phyloP scores from a whole-genome alignment of 768 basidiomycete genomes.

The Suillus plorans region DNA sequence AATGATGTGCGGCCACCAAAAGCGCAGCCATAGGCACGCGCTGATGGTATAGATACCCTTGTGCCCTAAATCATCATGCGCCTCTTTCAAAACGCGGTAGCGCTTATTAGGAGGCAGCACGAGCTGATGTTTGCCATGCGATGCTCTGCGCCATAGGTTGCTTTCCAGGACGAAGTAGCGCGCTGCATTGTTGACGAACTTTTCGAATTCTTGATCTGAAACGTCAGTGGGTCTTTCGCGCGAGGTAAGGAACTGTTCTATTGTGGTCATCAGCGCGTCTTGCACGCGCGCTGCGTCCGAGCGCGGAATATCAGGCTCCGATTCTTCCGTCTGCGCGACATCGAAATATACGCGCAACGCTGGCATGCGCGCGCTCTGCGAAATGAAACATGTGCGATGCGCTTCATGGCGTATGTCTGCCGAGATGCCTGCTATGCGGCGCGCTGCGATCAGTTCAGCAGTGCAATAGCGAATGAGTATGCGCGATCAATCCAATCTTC shows the following conservation, averaged over 20 bases:
- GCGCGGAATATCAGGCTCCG: too few species aligned
- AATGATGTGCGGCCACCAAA: conserved; percentile 2
- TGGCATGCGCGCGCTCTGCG: too few species aligned
- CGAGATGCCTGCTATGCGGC: too few species aligned
- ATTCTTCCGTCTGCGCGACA: too few species aligned
- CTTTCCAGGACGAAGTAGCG: not conserved
- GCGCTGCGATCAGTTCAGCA: not conserved
- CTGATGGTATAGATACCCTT: conserved; percentile 5
- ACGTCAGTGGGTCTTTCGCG: too few species aligned
- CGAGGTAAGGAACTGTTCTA: too few species aligned
- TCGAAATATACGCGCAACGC: too few species aligned
- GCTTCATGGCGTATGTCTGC: too few species aligned
- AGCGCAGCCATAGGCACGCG: accelerated
- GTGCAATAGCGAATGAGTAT: accelerated
- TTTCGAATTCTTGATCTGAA: too few species aligned
- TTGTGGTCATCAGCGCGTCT: too few species aligned
- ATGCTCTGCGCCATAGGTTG: not conserved
- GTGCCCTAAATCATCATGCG: not conserved
- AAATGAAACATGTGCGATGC: too few species aligned
- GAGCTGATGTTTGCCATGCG: not conserved
- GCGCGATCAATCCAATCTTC: not conserved
- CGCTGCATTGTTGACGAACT: not conserved
- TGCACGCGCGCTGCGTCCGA: too few species aligned
- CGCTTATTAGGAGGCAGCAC: not conserved
- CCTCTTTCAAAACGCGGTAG: not conserved